A percentile compares a stretch with the other conserved stretches of the same genome.
Conservation (phyloP, 768 basidiomycete species). For the Fibroporia radiculosa region DNA sequence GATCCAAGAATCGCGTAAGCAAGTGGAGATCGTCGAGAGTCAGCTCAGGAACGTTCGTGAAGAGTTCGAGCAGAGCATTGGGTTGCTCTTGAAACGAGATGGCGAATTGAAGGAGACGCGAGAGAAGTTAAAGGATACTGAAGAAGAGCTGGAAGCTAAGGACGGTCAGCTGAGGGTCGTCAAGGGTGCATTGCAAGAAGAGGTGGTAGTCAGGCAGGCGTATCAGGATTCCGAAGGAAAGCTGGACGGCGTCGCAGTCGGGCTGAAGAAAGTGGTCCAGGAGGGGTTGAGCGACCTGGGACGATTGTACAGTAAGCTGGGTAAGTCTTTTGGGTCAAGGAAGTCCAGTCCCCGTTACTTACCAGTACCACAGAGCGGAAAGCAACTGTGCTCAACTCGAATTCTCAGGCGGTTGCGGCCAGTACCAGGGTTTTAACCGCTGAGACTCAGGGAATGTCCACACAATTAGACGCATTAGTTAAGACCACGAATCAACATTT, state of each 20-base stretch:
- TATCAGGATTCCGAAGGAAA: constrained; percentile 66
- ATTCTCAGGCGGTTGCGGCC: constrained; percentile 54
- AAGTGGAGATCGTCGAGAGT: constrained; percentile 75
- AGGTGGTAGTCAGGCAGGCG: constrained; percentile 68
- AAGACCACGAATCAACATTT: constrained; percentile 48
- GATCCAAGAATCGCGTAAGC: constrained; percentile 74
- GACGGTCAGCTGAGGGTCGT: constrained; percentile 50
- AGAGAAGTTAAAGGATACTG: constrained; percentile 44
- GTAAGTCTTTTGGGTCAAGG: constrained; percentile 32
- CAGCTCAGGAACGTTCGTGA: constrained; percentile 75
- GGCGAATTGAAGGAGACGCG: constrained; percentile 64
- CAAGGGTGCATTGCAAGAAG: constrained; percentile 67
- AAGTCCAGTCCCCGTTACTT: background rate
- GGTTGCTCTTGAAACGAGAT: constrained; percentile 64
- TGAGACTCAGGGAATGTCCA: constrained; percentile 44
- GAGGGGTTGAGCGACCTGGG: constrained; percentile 65
- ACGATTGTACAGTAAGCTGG: constrained; percentile 76
- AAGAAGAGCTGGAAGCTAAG: constrained; percentile 43
- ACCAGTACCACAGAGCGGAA: constrained; percentile 56
- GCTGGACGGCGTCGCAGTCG: constrained; percentile 66
- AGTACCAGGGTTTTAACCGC: constrained; percentile 54
- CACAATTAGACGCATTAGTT: constrained; percentile 55
- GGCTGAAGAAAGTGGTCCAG: constrained; percentile 55
- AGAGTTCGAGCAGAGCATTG: constrained; percentile 89
- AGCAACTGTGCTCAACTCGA: constrained; percentile 50